phyloP scores from a whole-genome alignment of 2,329 filamentous ascomycete species.

The Aspergillus sp. region DNA sequence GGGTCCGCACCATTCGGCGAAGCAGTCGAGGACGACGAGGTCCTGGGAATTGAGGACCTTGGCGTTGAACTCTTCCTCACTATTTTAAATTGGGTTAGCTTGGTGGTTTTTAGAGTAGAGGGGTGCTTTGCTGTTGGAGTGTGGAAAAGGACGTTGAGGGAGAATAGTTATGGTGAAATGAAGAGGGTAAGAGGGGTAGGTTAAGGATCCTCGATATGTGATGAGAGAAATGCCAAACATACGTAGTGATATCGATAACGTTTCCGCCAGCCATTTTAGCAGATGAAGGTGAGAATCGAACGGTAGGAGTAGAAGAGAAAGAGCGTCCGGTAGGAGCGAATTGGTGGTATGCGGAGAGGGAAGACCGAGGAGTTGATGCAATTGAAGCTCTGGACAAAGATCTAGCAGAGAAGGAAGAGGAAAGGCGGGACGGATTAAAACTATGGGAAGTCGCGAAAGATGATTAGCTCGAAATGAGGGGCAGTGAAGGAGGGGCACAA shows the following conservation, averaged over 20 bases:
- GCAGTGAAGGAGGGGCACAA: constrained; percentile 23
- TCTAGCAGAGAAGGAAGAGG: constrained; percentile 15
- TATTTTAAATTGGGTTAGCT: constrained; percentile 30
- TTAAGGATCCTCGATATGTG: not conserved
- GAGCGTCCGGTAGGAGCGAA: constrained; percentile 17
- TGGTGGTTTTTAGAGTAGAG: too few species aligned
- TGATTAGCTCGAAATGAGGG: constrained; percentile 24
- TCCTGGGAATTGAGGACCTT: constrained; percentile 51
- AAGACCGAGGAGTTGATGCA: constrained; percentile 9
- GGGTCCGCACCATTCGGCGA: constrained; percentile 88
- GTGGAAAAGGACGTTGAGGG: too few species aligned
- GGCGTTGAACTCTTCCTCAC: constrained; percentile 59
- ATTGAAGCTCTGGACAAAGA: constrained; percentile 14
- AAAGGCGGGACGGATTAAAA: constrained; percentile 24
- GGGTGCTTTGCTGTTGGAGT: not conserved
- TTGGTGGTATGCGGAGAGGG: constrained; percentile 4
- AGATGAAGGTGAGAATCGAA: constrained; percentile 45
- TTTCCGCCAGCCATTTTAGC: constrained; percentile 28
- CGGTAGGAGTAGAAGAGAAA: constrained; percentile 31
- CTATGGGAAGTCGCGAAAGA: constrained; percentile 11
- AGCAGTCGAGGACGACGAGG: constrained; percentile 78
- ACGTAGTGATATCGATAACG: constrained; percentile 28
- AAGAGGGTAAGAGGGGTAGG: not conserved
- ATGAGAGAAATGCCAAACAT: constrained; percentile 12
- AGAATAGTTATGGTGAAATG: too few species aligned